A percentile compares a stretch with the other conserved stretches of the same genome.
Evolutionary conservation across 2,329 filamentous ascomycete species (phyloP).

Genomic region (Cytospora piceicola): DNA sequence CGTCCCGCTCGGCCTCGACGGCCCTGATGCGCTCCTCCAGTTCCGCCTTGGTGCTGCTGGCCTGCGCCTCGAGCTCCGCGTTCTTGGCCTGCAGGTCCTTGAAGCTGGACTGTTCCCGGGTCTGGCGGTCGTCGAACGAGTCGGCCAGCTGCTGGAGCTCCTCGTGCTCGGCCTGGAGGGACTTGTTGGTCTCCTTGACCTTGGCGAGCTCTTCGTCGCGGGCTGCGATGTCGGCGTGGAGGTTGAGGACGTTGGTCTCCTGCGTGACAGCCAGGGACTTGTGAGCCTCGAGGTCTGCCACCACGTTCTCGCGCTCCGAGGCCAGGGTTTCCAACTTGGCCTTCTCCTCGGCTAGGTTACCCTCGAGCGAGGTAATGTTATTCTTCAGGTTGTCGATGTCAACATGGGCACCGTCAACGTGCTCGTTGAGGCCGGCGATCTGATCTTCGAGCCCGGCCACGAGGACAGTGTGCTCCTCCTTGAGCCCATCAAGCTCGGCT

Average conservation of each 20-base stretch:
- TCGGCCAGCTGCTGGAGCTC: constrained; percentile 24
- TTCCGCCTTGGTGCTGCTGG: constrained; percentile 8
- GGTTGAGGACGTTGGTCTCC: constrained; percentile 24
- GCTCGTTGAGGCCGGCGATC: constrained; percentile 25
- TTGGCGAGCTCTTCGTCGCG: constrained; percentile 22
- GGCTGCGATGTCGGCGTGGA: constrained; percentile 22
- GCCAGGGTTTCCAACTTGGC: constrained; percentile 9
- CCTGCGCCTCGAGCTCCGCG: constrained; percentile 19
- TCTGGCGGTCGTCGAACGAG: constrained; percentile 14
- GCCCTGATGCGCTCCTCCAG: constrained; percentile 14
- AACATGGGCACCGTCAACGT: constrained; percentile 27
- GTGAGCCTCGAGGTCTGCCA: constrained; percentile 24
- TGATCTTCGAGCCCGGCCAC: constrained; percentile 26
- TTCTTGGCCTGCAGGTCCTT: constrained; percentile 24
- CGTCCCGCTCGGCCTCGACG: constrained; percentile 13
- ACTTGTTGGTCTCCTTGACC: constrained; percentile 24
- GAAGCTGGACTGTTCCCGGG: constrained; percentile 1
- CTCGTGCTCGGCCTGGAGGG: constrained; percentile 26
- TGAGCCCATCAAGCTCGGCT: constrained; percentile 12
- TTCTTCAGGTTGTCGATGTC: constrained; percentile 23
- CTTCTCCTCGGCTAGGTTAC: constrained; percentile 11
- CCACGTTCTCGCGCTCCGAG: constrained; percentile 21
- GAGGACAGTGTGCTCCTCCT: constrained; percentile 13
- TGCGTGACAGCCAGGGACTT: constrained; percentile 20
- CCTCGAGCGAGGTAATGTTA: constrained; percentile 10